Base-by-base conservation (phyloP, 108 stramenopile genomes). In the Cylindrotheca closterium region DNA sequence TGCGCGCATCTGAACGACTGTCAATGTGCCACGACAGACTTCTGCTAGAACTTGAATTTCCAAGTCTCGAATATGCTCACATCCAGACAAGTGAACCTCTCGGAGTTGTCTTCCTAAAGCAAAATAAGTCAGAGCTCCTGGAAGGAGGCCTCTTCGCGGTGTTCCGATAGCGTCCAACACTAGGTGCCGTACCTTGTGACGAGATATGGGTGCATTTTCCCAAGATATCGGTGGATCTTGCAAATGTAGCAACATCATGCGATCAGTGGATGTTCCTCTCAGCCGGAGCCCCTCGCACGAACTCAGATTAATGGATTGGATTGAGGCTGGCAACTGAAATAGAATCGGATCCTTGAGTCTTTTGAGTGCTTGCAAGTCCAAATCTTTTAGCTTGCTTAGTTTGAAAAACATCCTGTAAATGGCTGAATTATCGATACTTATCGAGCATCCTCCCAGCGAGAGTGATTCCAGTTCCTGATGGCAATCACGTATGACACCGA, bases 71-170 rank as follows among this genome's bases (percentile, higher is more conserved):
- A 75, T 51, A 27, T 63, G 30, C 42, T 75, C 74, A 33, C 67
- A 68, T 22, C 74, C 74, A 2, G 47, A 23, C 18, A 75, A 46
- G 46, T 75, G 61, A 63, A 75, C 68, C 47, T 75, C 67, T 55
- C 74, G 60, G 3, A 75, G 29, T 4, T 42, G 30, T 22, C 68
- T 51, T 23, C 74, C 63, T 22, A 63, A 32, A 17, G 74, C 67
- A 63, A 75, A 64, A 29, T 56, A 61, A 1, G 68, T 50, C 22
- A 75, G 50, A 5, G 30, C 32, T 4, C 67, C 60, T 8, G 50
- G 42, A 3, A 25, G 32, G 26, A 75, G 29, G 10, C 74, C 74
- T 0, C 23, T 23, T 18, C 67, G 67, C 15, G 67, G 67, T 8
- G 25, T 18, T 23, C 74, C 74, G 3, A 68, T 23, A 1, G 27